Evolutionary conservation across 768 basidiomycete species (phyloP).

Genomic region (Lyophyllum decastes): DNA sequence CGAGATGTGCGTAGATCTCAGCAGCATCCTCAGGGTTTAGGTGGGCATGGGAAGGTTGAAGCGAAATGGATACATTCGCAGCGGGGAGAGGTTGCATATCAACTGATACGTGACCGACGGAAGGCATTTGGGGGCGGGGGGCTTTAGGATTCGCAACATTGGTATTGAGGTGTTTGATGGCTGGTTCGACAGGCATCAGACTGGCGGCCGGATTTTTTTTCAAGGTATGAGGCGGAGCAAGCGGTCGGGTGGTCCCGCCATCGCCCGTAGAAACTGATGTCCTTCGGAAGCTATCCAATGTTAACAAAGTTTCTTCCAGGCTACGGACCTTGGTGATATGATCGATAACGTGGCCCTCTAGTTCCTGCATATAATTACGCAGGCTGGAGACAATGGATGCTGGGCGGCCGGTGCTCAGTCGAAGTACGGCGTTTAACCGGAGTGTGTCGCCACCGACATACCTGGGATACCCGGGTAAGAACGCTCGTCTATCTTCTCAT

Average conservation of each 20-base stretch:
- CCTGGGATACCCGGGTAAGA: not conserved
- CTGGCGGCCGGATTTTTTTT: too few relatives aligned
- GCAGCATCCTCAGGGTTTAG: not conserved
- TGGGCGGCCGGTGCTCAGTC: not conserved
- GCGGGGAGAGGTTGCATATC: not conserved
- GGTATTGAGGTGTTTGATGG: not conserved
- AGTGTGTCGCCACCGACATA: not conserved
- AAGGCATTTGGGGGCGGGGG: not conserved
- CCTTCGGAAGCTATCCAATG: not conserved
- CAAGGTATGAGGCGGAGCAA: not conserved
- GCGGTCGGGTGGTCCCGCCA: not conserved
- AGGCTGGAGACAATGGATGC: not conserved
- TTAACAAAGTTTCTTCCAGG: not conserved
- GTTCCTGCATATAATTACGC: not conserved
- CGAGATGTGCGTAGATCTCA: not conserved
- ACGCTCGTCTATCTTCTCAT: not conserved
- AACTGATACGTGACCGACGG: not conserved
- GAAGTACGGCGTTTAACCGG: too few relatives aligned
- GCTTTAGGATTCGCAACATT: not conserved
- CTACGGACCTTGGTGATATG: not conserved
- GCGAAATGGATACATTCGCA: not conserved
- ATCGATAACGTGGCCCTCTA: not conserved
- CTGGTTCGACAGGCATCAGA: not conserved
- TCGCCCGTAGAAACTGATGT: not conserved
- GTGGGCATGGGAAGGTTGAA: not conserved